Conservation (phyloP, 805 yeast species). For the Ogataea methylovora region DNA sequence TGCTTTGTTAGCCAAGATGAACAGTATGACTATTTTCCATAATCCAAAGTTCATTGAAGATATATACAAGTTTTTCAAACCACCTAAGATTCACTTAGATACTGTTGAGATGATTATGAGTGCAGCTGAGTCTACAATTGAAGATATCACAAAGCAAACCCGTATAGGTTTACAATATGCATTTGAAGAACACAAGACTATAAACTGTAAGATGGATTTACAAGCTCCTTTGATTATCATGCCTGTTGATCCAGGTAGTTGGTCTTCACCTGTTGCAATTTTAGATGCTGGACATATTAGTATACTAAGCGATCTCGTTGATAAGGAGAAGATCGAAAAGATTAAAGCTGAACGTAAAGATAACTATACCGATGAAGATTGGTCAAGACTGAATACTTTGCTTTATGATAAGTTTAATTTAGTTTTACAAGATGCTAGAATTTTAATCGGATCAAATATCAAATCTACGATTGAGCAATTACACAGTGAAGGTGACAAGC, state of each 20-base stretch:
- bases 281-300: constrained; percentile 95
- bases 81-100: constrained; percentile 79
- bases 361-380: constrained; percentile 56
- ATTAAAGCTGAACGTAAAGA: constrained; percentile 55
- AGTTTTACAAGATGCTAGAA: constrained; percentile 76
- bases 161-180: constrained; percentile 90
- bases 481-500: constrained; percentile 37
- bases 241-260: constrained; percentile 72
- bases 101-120: constrained; percentile 85
- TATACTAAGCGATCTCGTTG: constrained; percentile 72
- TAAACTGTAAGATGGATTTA: constrained; percentile 77
- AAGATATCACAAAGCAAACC: constrained; percentile 84
- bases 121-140: constrained; percentile 94
- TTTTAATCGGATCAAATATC: constrained; percentile 77
- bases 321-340: constrained; percentile 56
- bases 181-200: constrained; percentile 87
- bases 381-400: constrained; percentile 64
- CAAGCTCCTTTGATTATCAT: constrained; percentile 89
- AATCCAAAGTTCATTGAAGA: constrained; percentile 79
- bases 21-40: constrained; percentile 85
- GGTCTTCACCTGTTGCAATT: constrained; percentile 83
- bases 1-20: constrained; percentile 59
- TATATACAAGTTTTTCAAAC: constrained; percentile 68
- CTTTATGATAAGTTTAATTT: constrained; percentile 88
- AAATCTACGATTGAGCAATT: constrained; percentile 70